Evolutionary conservation across 768 basidiomycete species (phyloP), one percentile per base, ranked within the genome.

Genomic region (Coprinopsis sp.): DNA sequence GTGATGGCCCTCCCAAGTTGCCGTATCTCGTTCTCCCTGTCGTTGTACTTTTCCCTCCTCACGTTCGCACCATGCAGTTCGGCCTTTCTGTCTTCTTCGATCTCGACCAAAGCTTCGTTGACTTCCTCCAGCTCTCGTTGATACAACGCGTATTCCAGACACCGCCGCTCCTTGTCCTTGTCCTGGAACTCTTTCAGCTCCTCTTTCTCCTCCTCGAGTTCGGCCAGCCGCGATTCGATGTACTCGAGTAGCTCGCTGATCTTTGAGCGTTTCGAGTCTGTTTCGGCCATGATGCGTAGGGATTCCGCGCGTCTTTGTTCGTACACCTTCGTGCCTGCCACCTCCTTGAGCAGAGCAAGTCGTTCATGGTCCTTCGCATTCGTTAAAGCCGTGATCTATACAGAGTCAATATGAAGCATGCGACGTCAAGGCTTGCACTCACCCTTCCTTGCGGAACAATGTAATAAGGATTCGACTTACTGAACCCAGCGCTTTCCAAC

Each of bases 371-470:
- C 96, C 64, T 96, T 96, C 19, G 94, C 94, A 53, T 98, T 99
- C 6, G 95, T 99, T 11, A 99, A 72, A 18, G 90, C 84, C 0
- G 95, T 98, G 51, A 99, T 97, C 90, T 96, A 52, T 2, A 12
- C 44, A 59, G 53, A 23, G 28, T 37, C 14, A 42, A 42, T 44
- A n/a, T n/a, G n/a, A n/a, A 37, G 18, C 14, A 34, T 23, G 13
- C 42, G 25, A 1, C 10, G n/a, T 2, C 29, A 4, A 31, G 10
- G 42, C 7, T 6, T 7, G 8, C 13, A 77, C 84, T 65, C 57
- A 96, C 94, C 41, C 95, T 73, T 43, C 96, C 96, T 72, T 99
- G 96, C 2, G 96, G 96, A 0, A 98, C 95, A 54, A 99, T 99
- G 58, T 98, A 99, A 63, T 98, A 99, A 0, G 96, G 96, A 59